Conservation (phyloP, 169 alveolate genomes). For the Eimeria praecox region DNA sequence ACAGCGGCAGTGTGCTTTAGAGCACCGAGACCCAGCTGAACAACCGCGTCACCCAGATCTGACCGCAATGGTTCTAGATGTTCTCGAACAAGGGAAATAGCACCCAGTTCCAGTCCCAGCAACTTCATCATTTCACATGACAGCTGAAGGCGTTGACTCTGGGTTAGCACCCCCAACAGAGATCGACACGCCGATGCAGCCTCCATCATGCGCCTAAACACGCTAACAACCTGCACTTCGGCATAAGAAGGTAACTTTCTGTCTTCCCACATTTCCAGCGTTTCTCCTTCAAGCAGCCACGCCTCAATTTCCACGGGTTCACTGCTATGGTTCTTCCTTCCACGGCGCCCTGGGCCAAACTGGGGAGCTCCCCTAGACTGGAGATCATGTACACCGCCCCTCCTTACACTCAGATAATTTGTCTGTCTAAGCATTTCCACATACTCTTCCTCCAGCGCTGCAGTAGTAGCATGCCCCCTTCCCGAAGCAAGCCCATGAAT, state of each 20-base stretch:
- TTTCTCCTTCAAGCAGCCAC: neutral
- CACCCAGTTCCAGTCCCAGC: slow-evolving; percentile 1
- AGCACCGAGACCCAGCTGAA: neutral
- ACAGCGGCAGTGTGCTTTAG: neutral
- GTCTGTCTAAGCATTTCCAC: neutral
- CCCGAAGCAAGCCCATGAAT: no score
- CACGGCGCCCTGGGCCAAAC: neutral
- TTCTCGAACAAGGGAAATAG: neutral
- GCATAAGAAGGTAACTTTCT: neutral
- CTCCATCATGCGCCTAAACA: neutral
- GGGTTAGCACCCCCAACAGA: neutral
- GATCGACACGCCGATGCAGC: neutral
- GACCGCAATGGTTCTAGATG: neutral
- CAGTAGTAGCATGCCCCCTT: no score
- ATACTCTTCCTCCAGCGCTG: no score
- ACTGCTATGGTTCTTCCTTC: neutral
- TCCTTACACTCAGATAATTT: neutral
- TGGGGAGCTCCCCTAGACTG: neutral
- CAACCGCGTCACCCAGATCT: neutral
- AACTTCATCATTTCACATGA: neutral
- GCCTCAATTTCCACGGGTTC: neutral
- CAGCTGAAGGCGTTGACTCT: neutral
- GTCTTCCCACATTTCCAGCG: neutral
- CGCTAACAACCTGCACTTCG: neutral
- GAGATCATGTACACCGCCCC: neutral